phyloP scores from a whole-genome alignment of 441 rosid genomes.

The Gossypium trilobum region DNA sequence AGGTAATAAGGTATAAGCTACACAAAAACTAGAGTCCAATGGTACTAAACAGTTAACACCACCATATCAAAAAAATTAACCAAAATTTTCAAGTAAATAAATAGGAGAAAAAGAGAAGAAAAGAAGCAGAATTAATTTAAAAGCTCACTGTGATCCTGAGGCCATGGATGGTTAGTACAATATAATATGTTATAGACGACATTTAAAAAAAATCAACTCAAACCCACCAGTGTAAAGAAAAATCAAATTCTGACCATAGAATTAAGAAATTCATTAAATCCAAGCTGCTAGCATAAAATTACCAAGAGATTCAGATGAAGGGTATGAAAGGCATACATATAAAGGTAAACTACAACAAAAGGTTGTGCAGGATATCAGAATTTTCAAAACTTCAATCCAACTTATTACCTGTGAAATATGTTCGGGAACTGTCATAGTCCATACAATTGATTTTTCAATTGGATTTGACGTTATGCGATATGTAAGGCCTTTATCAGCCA shows the following conservation, averaged over 20 bases:
- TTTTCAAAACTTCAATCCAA: constrained; percentile 8
- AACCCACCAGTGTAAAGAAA: not conserved
- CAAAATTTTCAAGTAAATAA: not conserved
- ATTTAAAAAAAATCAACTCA: not conserved
- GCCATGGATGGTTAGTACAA: not conserved
- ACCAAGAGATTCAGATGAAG: not conserved
- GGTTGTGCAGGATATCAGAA: not conserved
- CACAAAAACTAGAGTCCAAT: not conserved
- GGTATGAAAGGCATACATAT: not conserved
- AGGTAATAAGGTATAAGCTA: not conserved
- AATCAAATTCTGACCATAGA: not conserved
- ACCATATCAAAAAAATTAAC: not conserved
- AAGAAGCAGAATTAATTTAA: not conserved
- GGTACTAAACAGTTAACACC: not conserved
- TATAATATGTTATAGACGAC: not conserved
- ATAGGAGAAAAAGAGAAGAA: not conserved
- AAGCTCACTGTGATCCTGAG: not conserved
- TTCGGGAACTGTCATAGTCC: constrained; percentile 78
- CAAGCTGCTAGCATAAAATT: constrained; percentile 1
- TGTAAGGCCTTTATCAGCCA: constrained; percentile 72
- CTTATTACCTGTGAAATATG: constrained; percentile 54
- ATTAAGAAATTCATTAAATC: not conserved
- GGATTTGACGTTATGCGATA: constrained; percentile 65
- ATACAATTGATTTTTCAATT: constrained; percentile 73
- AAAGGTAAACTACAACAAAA: constrained; percentile 6